Evolutionary conservation across 805 yeast genomes (phyloP).

Genomic region (Wickerhamomyces bisporus): DNA sequence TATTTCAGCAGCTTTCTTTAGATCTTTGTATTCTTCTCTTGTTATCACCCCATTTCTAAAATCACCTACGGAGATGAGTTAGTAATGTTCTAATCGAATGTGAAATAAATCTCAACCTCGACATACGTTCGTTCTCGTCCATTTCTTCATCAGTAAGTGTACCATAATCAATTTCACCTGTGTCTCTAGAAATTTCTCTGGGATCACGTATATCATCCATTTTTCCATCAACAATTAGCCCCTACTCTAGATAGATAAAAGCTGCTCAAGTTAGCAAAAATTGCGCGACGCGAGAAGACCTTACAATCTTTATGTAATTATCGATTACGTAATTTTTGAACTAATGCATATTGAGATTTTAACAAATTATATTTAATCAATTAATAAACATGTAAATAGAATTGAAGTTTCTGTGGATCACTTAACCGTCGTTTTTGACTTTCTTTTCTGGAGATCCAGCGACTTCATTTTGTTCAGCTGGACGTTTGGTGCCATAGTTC

Average conservation of each 20-base stretch:
- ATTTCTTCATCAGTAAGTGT: conserved; percentile 10
- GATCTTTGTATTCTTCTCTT: conserved; percentile 2
- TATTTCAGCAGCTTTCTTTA: background rate
- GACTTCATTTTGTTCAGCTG: conserved; percentile 21
- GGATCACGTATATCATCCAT: conserved; percentile 16
- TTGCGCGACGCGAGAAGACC: too few species aligned
- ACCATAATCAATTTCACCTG: conserved; percentile 5
- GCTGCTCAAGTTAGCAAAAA: too few species aligned
- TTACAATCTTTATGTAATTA: too few species aligned
- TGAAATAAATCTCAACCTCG: too few species aligned
- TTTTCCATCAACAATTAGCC: background rate
- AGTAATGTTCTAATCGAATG: too few species aligned
- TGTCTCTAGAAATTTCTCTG: conserved; percentile 2
- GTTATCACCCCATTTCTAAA: background rate
- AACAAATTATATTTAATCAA: too few species aligned
- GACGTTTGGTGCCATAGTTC: conserved; percentile 15
- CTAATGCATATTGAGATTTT: too few species aligned
- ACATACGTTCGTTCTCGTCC: background rate
- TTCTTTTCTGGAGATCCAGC: conserved; percentile 28
- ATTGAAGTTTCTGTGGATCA: too few species aligned
- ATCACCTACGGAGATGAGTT: too few species aligned
- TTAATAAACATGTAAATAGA: too few species aligned
- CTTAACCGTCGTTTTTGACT: conserved; percentile 4
- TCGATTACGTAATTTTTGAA: background rate
- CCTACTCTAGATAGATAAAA: too few species aligned